Conservation (phyloP, 1,284 basidiomycete genomes). For the Fistulinella cinereoalba region DNA sequence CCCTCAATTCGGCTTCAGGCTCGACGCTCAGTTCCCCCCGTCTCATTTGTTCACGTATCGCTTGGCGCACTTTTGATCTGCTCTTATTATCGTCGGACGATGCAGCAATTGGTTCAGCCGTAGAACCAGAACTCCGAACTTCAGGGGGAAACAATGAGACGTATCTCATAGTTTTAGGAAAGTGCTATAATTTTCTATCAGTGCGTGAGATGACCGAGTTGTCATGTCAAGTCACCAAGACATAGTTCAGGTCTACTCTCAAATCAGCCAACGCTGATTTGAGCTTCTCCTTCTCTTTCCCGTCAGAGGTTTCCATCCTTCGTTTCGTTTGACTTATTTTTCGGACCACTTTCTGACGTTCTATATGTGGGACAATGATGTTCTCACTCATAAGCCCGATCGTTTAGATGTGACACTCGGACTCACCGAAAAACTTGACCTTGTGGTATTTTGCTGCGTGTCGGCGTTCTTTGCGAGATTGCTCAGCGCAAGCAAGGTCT, state of each 20-base stretch:
- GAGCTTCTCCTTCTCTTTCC: conserved; percentile 41
- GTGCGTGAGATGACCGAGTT: not conserved
- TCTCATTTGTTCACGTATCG: conserved; percentile 65
- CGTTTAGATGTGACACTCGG: not conserved
- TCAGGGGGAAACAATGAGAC: conserved; percentile 81
- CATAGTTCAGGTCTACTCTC: conserved; percentile 82
- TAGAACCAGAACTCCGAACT: conserved; percentile 41
- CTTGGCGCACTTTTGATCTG: conserved; percentile 60
- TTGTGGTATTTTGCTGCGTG: conserved; percentile 78
- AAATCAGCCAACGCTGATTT: conserved; percentile 54
- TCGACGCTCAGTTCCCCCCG: conserved; percentile 55
- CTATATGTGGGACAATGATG: conserved; percentile 36
- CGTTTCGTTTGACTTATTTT: conserved; percentile 66
- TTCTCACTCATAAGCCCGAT: not conserved
- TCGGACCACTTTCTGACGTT: conserved; percentile 77
- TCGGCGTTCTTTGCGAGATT: conserved; percentile 62
- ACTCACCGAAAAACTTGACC: conserved; percentile 85
- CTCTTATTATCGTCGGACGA: conserved; percentile 29
- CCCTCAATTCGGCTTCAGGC: conserved; percentile 54
- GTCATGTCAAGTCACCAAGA: conserved; percentile 51
- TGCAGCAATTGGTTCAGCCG: conserved; percentile 9
- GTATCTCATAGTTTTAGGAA: conserved; percentile 81
- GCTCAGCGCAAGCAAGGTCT: conserved; percentile 66
- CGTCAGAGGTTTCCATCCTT: conserved; percentile 39
- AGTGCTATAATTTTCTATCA: conserved; percentile 52